Conservation (phyloP, 2,329 filamentous ascomycete genomes). For the Fusarium sp. region DNA sequence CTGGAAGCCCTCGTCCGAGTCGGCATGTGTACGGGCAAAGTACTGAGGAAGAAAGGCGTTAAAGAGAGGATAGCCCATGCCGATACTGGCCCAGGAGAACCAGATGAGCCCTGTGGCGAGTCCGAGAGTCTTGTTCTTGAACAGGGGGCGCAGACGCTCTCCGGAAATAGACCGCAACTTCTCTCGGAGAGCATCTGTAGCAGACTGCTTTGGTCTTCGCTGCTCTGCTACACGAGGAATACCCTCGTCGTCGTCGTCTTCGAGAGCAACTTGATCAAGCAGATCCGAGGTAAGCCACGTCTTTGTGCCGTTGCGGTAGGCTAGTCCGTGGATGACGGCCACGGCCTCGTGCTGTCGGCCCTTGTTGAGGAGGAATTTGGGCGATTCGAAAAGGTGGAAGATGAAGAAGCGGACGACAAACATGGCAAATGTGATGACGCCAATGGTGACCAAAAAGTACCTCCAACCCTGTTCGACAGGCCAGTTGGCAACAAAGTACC, state of each 20-base stretch:
- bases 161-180: constrained; percentile 74
- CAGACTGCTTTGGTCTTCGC: constrained; percentile 29
- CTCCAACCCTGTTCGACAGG: constrained; percentile 80
- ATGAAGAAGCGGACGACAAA: constrained; percentile 82
- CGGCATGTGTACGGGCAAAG: constrained; percentile 67
- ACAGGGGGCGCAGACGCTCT: constrained; percentile 74
- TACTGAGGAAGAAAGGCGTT: constrained; percentile 93
- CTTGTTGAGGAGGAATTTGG: constrained; percentile 82
- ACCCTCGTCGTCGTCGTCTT: constrained; percentile 50
- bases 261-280: constrained; percentile 64
- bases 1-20: constrained; percentile 38
- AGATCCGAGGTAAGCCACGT: constrained; percentile 83
- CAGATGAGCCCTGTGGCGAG: constrained; percentile 69
- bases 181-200: constrained; percentile 60
- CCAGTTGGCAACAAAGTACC: constrained; percentile 79
- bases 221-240: constrained; percentile 22
- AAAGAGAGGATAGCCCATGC: constrained; percentile 89
- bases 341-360: constrained; percentile 83
- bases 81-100: constrained; percentile 86
- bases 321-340: constrained; percentile 81
- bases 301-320: constrained; percentile 73
- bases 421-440: constrained; percentile 79
- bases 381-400: constrained; percentile 86
- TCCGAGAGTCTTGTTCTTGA: constrained; percentile 63
- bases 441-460: constrained; percentile 76